Base-by-base conservation (phyloP, 1,284 basidiomycete genomes). In the Phylloboletellus chloephorus region DNA sequence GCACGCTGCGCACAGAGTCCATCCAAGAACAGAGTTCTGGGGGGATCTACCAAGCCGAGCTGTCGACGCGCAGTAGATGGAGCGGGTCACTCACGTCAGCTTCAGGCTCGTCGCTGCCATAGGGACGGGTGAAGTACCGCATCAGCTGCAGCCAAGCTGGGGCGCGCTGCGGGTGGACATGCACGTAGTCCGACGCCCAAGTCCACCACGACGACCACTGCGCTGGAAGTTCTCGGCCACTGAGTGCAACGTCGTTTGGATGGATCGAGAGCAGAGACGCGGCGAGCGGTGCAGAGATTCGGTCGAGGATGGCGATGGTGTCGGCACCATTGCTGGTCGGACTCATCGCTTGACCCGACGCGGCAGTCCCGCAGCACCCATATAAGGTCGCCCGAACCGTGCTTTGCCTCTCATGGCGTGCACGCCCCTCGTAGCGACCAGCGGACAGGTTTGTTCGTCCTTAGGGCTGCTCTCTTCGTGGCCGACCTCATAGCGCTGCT, bases 401-500 rank as follows among this genome's bases (percentile, higher is more conserved):
- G n/a, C n/a, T n/a, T n/a, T n/a, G n/a, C n/a, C n/a, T n/a, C n/a
- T n/a, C n/a, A n/a, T n/a, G n/a, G n/a, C n/a, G 26, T 26, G 21
- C n/a, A 20, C 31, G 13, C 29, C 21, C 11, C 8, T 22, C 31
- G 22, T 9, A 21, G 24, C 19, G 25, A 24, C 6, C 20, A 30
- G 32, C 23, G 21, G 32, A 9, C 28, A 25, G 15, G 28, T 9
- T n/a, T 34, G 7, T 33, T 45, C 13, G 24, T 30, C 1, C 37
- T 52, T 24, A 31, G 7, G 2, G 34, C 23, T 12, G 36, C 20
- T 10, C 30, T 43, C 62, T 75, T 10, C 64, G 60, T 0, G 33
- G 57, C 49, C 46, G 56, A 61, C 16, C 65, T 69, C 45, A 46
- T 66, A 37, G 36, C 41, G 17, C 55, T 68, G 21, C 34, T 68